Conservation (phyloP, 805 yeast genomes). For the baker's yeast (Saccharomyces cerevisiae) region DNA sequence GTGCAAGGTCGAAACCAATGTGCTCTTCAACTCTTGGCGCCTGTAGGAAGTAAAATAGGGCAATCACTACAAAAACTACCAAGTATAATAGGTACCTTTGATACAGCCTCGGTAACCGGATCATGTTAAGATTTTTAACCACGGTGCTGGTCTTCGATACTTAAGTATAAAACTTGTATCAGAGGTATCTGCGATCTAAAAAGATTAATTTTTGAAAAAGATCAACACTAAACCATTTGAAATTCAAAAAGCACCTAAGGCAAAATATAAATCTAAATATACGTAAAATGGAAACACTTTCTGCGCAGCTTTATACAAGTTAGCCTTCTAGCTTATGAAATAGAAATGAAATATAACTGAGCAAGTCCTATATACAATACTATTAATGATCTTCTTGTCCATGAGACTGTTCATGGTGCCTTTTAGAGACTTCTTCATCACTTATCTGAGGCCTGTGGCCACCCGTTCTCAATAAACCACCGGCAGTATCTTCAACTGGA, state of each 20-base stretch:
- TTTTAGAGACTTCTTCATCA: neutral
- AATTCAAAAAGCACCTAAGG: neutral
- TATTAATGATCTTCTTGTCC: neutral
- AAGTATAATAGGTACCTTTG: neutral
- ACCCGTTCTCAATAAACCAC: slow-evolving; percentile 18
- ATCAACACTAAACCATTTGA: neutral
- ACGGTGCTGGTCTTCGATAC: neutral
- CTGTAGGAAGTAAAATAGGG: neutral
- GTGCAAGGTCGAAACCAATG: neutral
- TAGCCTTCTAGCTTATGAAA: neutral
- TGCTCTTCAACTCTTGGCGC: neutral
- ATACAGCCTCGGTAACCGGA: slow-evolving; percentile 3
- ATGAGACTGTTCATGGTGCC: neutral
- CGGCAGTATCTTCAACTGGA: slow-evolving; percentile 7
- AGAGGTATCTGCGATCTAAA: neutral
- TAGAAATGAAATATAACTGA: neutral
- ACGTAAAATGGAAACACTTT: neutral
- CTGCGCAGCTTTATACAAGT: neutral
- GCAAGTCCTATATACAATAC: neutral
- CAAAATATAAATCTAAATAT: neutral
- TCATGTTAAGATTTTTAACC: neutral
- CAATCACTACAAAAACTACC: neutral
- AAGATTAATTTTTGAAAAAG: neutral
- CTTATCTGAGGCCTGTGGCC: slow-evolving; percentile 19
- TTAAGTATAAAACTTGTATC: neutral